These are phyloP conservation scores for Hericium coralloides DNA, from an alignment of 768 basidiomycete species.

Conservation along the genomic window DNA sequence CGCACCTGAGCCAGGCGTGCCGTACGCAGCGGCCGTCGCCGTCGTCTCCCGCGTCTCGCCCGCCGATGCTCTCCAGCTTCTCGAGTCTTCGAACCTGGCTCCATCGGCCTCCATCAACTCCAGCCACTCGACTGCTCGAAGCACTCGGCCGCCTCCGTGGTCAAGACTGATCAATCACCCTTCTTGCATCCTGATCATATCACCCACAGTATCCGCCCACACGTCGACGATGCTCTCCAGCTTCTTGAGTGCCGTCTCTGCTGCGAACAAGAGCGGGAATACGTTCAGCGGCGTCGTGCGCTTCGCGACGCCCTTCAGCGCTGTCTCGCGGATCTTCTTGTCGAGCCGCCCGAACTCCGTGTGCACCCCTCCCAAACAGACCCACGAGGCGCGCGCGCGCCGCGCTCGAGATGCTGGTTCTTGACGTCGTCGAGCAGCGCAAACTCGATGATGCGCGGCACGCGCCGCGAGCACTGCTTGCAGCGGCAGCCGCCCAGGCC, in stretches of 20 bases:
- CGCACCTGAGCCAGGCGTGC: no score
- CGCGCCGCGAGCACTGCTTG: conserved; percentile 71
- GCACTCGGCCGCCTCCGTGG: conserved; percentile 48
- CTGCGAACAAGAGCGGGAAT: conserved; percentile 59
- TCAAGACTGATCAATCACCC: conserved; percentile 53
- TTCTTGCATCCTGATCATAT: conserved; percentile 63
- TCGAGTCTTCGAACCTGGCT: conserved; percentile 70
- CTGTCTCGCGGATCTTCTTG: conserved; percentile 50
- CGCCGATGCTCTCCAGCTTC: conserved; percentile 64
- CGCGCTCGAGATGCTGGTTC: conserved; percentile 60
- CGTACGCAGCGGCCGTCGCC: no score
- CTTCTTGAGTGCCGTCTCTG: conserved; percentile 51
- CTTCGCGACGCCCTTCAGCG: conserved; percentile 68
- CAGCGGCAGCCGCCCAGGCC: conserved; percentile 80
- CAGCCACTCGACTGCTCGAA: conserved; percentile 66
- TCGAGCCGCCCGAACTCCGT: conserved; percentile 69
- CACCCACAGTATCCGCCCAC: conserved; percentile 58
- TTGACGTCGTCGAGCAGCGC: conserved; percentile 67
- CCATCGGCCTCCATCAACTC: conserved; percentile 70
- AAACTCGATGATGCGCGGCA: conserved; percentile 79
- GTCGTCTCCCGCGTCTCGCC: no score
- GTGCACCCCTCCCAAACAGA: conserved; percentile 90
- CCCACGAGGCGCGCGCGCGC: conserved; percentile 71
- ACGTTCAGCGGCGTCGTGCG: conserved; percentile 59
- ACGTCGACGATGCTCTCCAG: conserved; percentile 50